Conservation (phyloP, 345 rosid species). For the Brassica carinata region DNA sequence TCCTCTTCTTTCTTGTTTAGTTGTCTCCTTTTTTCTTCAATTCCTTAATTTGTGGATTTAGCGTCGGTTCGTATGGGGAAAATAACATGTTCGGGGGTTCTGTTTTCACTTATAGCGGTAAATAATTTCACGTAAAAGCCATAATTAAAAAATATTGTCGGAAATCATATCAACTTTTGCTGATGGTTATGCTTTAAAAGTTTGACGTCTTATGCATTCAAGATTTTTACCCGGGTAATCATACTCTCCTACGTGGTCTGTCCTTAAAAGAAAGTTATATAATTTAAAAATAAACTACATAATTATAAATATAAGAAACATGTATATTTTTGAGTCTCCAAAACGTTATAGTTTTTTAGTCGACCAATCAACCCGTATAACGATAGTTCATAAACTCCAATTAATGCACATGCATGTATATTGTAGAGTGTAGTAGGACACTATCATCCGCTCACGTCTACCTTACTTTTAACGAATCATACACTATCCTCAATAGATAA, state of each 20-base stretch:
- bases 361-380: constrained; percentile 6
- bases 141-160: constrained; percentile 29
- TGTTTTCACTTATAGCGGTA: constrained; percentile 27
- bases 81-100: constrained; percentile 2
- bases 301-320: not conserved
- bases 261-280: not conserved
- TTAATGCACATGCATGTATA: constrained; percentile 12
- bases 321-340: not conserved
- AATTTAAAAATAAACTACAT: not conserved
- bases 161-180: constrained; percentile 29
- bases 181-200: constrained; percentile 18
- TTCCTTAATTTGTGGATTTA: constrained; percentile 42
- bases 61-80: constrained; percentile 28
- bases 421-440: constrained; percentile 3
- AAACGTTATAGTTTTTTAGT: not conserved
- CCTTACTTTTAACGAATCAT: constrained; percentile 7
- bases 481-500: not conserved
- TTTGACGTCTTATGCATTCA: constrained; percentile 25
- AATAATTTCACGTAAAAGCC: constrained; percentile 19
- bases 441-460: not conserved
- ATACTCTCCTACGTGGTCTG: constrained; percentile 18
- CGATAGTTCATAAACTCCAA: constrained; percentile 6
- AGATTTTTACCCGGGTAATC: constrained; percentile 36
- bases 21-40: constrained; percentile 21
- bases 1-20: constrained; percentile 37